A percentile compares a stretch with the other conserved stretches of the same genome.
phyloP scores from a whole-genome alignment of 164 flowering plant genomes.

The Vitis amurensis region DNA sequence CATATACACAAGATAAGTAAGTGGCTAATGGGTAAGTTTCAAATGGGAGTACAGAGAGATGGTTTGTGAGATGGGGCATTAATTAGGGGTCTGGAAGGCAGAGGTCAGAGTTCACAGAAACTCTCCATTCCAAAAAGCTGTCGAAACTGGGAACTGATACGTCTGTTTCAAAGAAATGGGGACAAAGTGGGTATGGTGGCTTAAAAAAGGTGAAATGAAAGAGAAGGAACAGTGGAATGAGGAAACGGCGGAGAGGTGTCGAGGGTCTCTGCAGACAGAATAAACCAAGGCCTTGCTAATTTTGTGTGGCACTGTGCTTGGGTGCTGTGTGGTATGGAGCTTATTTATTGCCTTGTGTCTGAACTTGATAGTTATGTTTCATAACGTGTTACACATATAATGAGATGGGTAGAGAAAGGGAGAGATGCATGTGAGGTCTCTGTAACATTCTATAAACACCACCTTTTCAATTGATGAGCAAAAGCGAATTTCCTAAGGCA shows the following conservation, averaged over 20 bases:
- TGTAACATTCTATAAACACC: not conserved
- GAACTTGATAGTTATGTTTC: slow-evolving; percentile 16
- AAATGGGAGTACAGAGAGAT: too few relatives aligned
- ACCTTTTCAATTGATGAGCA: not conserved
- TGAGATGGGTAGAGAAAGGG: not conserved
- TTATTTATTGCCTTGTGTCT: not conserved
- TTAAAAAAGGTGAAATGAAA: slow-evolving; percentile 1
- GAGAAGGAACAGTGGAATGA: slow-evolving; percentile 21
- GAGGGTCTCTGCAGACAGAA: slow-evolving; percentile 10
- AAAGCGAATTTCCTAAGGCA: not conserved
- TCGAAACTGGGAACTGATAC: slow-evolving; percentile 3
- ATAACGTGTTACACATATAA: not conserved
- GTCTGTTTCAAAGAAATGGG: slow-evolving; percentile 16
- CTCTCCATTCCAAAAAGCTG: not conserved
- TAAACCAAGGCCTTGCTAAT: not conserved
- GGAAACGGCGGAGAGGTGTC: not conserved
- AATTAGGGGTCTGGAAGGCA: too few relatives aligned
- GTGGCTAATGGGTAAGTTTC: too few relatives aligned
- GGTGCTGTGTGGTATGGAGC: too few relatives aligned
- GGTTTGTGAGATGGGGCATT: too few relatives aligned
- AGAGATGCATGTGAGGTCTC: not conserved
- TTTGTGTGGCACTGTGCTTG: slow-evolving; percentile 1
- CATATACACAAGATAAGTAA: too few relatives aligned
- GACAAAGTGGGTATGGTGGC: not conserved
- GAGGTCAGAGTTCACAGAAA: too few relatives aligned